A percentile compares a stretch with the other conserved stretches of the same genome.
Conservation (phyloP, 2,329 filamentous ascomycete genomes). For the Alternaria metachromatica region DNA sequence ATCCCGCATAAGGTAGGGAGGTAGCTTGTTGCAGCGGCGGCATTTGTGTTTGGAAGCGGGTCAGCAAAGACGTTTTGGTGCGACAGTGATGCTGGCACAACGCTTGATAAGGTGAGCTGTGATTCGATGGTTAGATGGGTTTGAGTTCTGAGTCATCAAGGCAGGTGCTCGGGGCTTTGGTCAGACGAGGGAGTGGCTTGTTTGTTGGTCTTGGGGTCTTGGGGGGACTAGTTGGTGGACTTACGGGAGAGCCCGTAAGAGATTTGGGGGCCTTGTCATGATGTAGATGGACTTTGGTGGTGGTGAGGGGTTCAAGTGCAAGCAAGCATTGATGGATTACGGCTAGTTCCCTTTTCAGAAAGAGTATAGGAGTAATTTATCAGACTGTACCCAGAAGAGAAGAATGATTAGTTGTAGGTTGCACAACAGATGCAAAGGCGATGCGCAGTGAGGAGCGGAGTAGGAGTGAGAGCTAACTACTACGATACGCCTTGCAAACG, state of each 20-base stretch:
- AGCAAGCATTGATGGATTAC: background rate
- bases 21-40: background rate
- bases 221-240: slow-evolving; percentile 13
- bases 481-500: slow-evolving; percentile 18
- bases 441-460: slow-evolving; percentile 11
- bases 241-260: slow-evolving; percentile 32
- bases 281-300: background rate
- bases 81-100: slow-evolving; percentile 14
- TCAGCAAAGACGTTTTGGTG: slow-evolving; percentile 14
- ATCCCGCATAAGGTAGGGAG: background rate
- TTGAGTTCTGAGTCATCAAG: slow-evolving; percentile 36
- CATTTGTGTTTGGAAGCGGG: background rate
- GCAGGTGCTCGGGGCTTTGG: slow-evolving; percentile 18
- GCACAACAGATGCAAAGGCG: slow-evolving; percentile 10
- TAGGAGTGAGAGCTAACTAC: slow-evolving; percentile 8
- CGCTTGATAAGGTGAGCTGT: slow-evolving; percentile 14
- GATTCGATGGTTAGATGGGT: slow-evolving; percentile 27
- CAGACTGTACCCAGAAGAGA: background rate
- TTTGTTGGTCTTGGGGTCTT: slow-evolving; percentile 17
- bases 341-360: background rate
- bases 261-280: slow-evolving; percentile 18
- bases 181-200: slow-evolving; percentile 22
- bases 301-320: background rate
- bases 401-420: background rate
- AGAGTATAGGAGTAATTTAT: background rate